Conservation (phyloP, 139 green algal species). For the Chlorella sp. region DNA sequence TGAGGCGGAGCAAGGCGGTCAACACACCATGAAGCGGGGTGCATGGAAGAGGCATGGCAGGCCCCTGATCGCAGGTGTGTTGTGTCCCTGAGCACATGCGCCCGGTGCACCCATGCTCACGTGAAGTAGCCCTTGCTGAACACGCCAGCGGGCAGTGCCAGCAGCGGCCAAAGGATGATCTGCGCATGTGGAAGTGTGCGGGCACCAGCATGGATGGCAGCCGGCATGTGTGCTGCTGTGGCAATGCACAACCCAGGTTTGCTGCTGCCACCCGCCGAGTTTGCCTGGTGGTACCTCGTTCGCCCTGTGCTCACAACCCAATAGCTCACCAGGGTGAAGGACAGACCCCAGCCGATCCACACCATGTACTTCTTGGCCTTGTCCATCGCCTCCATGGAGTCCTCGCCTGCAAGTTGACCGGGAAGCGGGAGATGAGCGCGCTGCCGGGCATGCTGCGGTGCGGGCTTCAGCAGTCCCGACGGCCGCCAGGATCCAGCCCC, state of each 20-base stretch:
- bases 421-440: background rate
- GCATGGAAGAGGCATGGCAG: background rate
- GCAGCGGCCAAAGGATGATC: constrained; percentile 65
- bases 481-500: background rate
- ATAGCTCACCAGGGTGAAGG: constrained; percentile 65
- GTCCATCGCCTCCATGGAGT: constrained; percentile 55
- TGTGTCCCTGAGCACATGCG: background rate
- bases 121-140: constrained; percentile 51
- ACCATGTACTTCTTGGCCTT: constrained; percentile 49
- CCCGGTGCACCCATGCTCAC: too few species aligned
- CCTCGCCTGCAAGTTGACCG: constrained; percentile 17
- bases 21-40: too few species aligned
- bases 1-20: background rate
- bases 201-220: too few species aligned
- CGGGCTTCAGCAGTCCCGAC: background rate
- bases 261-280: background rate
- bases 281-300: too few species aligned
- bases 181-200: too few species aligned
- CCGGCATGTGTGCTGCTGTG: too few species aligned
- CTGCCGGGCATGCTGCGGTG: background rate
- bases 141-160: constrained; percentile 70
- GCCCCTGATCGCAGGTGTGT: background rate
- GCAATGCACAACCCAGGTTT: too few species aligned
- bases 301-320: too few species aligned
- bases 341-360: constrained; percentile 57